phyloP scores from a whole-genome alignment of 345 rosid genomes.

The Corymbia maculata region DNA sequence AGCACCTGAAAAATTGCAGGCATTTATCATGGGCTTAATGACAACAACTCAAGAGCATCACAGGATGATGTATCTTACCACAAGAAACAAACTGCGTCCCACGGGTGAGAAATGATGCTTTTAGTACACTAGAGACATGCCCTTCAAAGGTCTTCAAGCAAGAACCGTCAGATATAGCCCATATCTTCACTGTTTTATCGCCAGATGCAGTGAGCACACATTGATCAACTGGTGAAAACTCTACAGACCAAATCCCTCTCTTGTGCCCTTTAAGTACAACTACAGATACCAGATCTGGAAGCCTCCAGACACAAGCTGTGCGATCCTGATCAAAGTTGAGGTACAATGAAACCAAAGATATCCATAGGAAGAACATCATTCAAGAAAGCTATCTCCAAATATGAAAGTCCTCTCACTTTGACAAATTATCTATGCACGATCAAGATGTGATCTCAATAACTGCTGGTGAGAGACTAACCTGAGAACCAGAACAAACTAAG shows the following conservation, averaged over 20 bases:
- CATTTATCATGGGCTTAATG: neutral
- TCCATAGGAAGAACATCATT: neutral
- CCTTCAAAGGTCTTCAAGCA: slow-evolving; percentile 98
- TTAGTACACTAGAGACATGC: slow-evolving; percentile 81
- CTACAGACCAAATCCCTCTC: slow-evolving; percentile 93
- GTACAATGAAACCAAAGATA: neutral
- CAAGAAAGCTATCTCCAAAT: neutral
- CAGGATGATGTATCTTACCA: slow-evolving; percentile 34
- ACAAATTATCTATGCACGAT: neutral
- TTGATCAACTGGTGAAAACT: slow-evolving; percentile 95
- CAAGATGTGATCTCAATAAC: neutral
- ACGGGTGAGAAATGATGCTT: slow-evolving; percentile 80
- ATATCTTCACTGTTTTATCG: slow-evolving; percentile 84
- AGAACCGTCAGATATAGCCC: slow-evolving; percentile 89
- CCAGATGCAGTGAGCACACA: slow-evolving; percentile 95
- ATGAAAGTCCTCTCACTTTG: neutral
- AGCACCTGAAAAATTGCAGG: slow-evolving; percentile 45
- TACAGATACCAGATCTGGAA: slow-evolving; percentile 80
- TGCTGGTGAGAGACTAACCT: slow-evolving; percentile 32
- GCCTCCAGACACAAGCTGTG: slow-evolving; percentile 88
- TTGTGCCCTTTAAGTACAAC: slow-evolving; percentile 83
- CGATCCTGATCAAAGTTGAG: slow-evolving; percentile 51
- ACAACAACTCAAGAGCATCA: neutral
- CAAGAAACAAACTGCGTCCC: slow-evolving; percentile 90
- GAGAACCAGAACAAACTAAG: slow-evolving; percentile 90